phyloP scores from a whole-genome alignment of 176 grass and related monocot species.

The Otatea glauca region DNA sequence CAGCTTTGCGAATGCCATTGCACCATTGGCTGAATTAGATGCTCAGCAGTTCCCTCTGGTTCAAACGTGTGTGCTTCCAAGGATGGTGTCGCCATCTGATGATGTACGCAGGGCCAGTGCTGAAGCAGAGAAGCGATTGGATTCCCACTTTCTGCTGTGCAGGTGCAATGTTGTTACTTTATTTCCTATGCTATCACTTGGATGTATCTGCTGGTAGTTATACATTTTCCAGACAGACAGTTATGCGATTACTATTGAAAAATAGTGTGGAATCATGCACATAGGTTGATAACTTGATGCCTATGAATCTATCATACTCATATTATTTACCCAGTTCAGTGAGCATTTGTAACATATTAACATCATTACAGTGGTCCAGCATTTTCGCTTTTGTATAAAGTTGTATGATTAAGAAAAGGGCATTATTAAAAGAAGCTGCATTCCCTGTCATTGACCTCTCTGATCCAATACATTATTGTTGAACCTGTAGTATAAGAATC shows the following conservation, averaged over 20 bases:
- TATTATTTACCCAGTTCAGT: slow-evolving; percentile 1
- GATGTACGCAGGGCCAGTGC: slow-evolving; percentile 73
- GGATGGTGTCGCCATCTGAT: slow-evolving; percentile 75
- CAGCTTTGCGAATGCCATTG: slow-evolving; percentile 71
- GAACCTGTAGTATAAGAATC: slow-evolving; percentile 51
- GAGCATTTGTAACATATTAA: slow-evolving; percentile 19
- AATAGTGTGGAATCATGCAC: background rate
- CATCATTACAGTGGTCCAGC: background rate
- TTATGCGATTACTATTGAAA: background rate
- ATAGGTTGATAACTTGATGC: slow-evolving; percentile 8
- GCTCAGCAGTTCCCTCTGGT: slow-evolving; percentile 83
- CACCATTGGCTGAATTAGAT: slow-evolving; percentile 85
- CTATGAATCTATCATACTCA: slow-evolving; percentile 24
- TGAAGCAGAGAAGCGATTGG: slow-evolving; percentile 79
- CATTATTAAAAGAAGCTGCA: slow-evolving; percentile 13
- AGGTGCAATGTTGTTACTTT: slow-evolving; percentile 62
- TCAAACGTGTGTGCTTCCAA: slow-evolving; percentile 82
- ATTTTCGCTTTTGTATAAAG: background rate
- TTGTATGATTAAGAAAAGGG: slow-evolving; percentile 31
- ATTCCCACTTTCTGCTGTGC: slow-evolving; percentile 76
- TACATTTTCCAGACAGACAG: slow-evolving; percentile 11
- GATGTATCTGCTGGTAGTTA: slow-evolving; percentile 4
- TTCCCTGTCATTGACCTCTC: slow-evolving; percentile 24
- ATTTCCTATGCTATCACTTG: slow-evolving; percentile 36
- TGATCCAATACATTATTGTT: slow-evolving; percentile 30